These are phyloP conservation scores for Fusarium pseudograminearum DNA, from an alignment of 2,329 filamentous ascomycete genomes.

Conservation along the genomic window DNA sequence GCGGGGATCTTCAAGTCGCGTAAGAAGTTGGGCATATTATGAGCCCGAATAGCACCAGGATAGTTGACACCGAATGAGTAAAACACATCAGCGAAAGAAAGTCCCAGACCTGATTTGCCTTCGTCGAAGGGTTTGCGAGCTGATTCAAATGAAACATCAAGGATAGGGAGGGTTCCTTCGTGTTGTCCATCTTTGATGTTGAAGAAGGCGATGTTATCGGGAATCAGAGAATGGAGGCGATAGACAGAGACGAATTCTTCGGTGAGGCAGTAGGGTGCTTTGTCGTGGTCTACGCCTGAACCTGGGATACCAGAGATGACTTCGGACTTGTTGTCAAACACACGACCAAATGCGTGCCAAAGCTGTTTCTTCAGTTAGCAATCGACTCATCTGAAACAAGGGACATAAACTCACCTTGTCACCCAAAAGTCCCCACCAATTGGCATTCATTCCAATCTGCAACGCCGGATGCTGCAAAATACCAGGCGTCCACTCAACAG, in stretches of 20 bases:
- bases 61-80: conserved; percentile 31
- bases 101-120: not conserved
- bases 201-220: conserved; percentile 27
- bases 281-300: conserved; percentile 21
- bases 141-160: conserved; percentile 17
- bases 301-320: conserved; percentile 30
- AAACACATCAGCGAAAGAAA: conserved; percentile 18
- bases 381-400: no score
- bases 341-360: conserved; percentile 19
- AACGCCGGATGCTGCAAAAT: conserved; percentile 21
- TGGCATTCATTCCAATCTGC: conserved; percentile 31
- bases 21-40: conserved; percentile 29
- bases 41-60: conserved; percentile 25
- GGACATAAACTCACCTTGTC: conserved; percentile 26
- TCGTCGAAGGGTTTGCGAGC: conserved; percentile 14
- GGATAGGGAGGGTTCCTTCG: conserved; percentile 12
- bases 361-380: not conserved
- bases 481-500: conserved; percentile 33
- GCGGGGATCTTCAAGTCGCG: conserved; percentile 12
- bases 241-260: conserved; percentile 35
- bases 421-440: conserved; percentile 29
- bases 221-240: conserved; percentile 24
- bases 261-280: conserved; percentile 10
- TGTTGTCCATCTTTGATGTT: conserved; percentile 14
- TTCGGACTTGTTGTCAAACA: conserved; percentile 29